A percentile compares a stretch with the other conserved stretches of the same genome.
Evolutionary conservation across 2,329 filamentous ascomycete genomes (phyloP).

Genomic region (Clarireedia hainanense): DNA sequence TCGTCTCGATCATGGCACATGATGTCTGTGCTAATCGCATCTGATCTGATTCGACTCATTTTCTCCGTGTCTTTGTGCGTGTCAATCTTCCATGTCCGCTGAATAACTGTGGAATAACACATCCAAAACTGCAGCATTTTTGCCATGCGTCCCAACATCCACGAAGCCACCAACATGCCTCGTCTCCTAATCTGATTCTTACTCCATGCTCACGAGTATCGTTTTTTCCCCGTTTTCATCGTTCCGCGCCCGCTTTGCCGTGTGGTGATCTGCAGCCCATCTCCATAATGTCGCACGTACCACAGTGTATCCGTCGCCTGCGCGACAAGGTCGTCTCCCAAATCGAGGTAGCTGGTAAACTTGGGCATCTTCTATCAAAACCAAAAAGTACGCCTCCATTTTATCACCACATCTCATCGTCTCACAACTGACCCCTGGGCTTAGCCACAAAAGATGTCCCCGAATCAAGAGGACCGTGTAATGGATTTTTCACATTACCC

Average conservation of each 20-base stretch:
- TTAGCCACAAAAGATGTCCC: neutral
- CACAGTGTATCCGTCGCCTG: neutral
- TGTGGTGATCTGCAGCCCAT: neutral
- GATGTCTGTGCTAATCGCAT: too few species aligned
- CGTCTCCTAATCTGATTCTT: neutral
- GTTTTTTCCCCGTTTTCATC: neutral
- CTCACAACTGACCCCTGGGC: slow-evolving; percentile 1
- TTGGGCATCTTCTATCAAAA: slow-evolving; percentile 1
- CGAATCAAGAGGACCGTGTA: neutral
- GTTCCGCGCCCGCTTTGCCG: neutral
- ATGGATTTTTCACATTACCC: slow-evolving; percentile 3
- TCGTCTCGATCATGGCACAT: too few species aligned
- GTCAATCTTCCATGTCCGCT: too few species aligned
- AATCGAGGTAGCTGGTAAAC: neutral
- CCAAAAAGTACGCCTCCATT: neutral
- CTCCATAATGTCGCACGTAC: slow-evolving; percentile 6
- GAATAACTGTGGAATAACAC: neutral
- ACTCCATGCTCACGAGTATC: neutral
- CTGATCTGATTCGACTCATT: too few species aligned
- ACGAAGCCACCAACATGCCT: slow-evolving; percentile 5
- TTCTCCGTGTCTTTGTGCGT: too few species aligned
- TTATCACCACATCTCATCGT: neutral
- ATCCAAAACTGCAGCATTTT: neutral
- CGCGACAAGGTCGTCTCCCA: neutral
- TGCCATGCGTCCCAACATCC: neutral